These are phyloP conservation scores for Thuidium tamariscinum DNA, from an alignment of 225 moss, liverwort and hornwort genomes.

Conservation along the genomic window DNA sequence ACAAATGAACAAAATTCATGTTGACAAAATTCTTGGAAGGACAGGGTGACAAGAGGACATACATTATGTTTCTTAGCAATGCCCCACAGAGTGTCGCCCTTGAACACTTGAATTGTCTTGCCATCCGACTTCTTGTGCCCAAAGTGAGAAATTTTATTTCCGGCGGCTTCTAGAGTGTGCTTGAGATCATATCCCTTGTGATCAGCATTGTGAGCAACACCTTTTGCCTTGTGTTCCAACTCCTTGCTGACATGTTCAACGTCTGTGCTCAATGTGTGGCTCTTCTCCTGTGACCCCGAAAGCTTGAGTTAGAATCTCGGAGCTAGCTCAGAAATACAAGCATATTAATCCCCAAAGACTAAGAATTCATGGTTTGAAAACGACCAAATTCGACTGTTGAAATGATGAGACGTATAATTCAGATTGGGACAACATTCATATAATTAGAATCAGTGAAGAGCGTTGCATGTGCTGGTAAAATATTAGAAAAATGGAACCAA, in stretches of 20 bases:
- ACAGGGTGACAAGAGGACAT: neutral
- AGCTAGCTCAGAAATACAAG: neutral
- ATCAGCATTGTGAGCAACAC: conserved; percentile 3
- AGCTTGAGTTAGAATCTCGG: neutral
- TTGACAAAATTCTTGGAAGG: neutral
- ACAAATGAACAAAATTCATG: neutral
- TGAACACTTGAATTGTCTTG: conserved; percentile 12
- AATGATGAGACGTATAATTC: neutral
- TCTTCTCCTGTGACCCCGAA: neutral
- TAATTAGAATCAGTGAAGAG: neutral
- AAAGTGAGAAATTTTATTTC: conserved; percentile 9
- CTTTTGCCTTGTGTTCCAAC: conserved; percentile 2
- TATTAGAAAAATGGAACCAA: neutral
- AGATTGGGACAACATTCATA: neutral
- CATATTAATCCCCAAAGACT: neutral
- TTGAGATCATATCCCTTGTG: conserved; percentile 8
- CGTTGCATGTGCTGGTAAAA: no score
- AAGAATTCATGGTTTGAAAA: neutral
- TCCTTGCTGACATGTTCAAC: conserved; percentile 4
- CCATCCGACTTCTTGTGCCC: conserved; percentile 22
- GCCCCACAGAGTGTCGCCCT: conserved; percentile 42
- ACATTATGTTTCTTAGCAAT: conserved; percentile 34
- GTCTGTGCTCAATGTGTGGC: conserved; percentile 5
- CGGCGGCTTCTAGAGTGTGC: conserved; percentile 7
- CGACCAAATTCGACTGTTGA: neutral